These are phyloP conservation scores for Claviceps sp. DNA, from an alignment of 2,329 filamentous ascomycete species.

Conservation along the genomic window DNA sequence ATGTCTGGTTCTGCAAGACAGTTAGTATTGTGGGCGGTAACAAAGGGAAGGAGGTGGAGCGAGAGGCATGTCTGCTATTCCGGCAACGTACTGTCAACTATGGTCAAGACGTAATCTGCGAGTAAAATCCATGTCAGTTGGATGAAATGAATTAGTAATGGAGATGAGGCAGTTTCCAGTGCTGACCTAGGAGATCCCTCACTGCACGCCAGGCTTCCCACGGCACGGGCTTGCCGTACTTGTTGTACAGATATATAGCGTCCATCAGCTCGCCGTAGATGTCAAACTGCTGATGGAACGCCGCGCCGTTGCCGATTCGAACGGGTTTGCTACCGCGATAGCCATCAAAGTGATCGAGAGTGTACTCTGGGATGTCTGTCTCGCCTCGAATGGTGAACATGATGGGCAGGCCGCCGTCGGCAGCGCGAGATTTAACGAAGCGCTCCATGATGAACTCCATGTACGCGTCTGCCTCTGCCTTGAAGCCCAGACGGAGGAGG, in stretches of 20 bases:
- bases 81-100: constrained; percentile 38
- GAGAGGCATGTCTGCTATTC: neutral
- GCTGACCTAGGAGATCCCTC: constrained; percentile 45
- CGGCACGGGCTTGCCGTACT: constrained; percentile 61
- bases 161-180: neutral
- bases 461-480: constrained; percentile 62
- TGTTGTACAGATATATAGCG: constrained; percentile 65
- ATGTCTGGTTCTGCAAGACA: constrained; percentile 48
- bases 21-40: neutral
- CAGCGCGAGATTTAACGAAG: constrained; percentile 45
- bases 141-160: neutral
- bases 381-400: constrained; percentile 72
- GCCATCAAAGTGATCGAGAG: constrained; percentile 57
- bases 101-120: constrained; percentile 53
- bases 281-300: constrained; percentile 64
- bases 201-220: constrained; percentile 67
- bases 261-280: constrained; percentile 73
- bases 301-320: constrained; percentile 64
- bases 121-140: neutral
- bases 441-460: constrained; percentile 67
- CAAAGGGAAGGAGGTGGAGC: neutral
- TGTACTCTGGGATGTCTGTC: constrained; percentile 59
- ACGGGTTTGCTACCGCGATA: constrained; percentile 60
- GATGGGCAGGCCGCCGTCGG: constrained; percentile 55
- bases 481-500: constrained; percentile 62